Evolutionary conservation across 1,284 basidiomycete species (phyloP).

Genomic region (Trichosporon sp.): DNA sequence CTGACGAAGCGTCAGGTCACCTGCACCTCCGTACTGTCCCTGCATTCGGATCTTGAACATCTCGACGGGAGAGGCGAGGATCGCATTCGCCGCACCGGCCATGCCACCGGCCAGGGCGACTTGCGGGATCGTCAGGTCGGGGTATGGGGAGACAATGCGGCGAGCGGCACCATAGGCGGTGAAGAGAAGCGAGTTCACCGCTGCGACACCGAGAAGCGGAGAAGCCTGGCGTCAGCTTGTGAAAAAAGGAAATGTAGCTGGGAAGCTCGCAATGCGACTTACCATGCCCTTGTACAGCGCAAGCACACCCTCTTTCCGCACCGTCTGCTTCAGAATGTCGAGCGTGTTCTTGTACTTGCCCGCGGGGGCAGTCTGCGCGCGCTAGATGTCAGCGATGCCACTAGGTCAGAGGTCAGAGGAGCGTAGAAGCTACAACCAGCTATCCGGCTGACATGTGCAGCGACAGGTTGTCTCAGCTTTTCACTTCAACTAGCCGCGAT

Average conservation of each 20-base stretch:
- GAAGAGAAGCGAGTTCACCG: slow-evolving; percentile 92
- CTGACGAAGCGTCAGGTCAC: slow-evolving; percentile 67
- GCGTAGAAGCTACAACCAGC: background rate
- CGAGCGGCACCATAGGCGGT: slow-evolving; percentile 78
- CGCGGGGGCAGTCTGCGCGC: slow-evolving; percentile 51
- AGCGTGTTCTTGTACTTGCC: slow-evolving; percentile 76
- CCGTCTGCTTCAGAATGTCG: slow-evolving; percentile 75
- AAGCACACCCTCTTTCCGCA: slow-evolving; percentile 52
- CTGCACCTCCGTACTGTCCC: slow-evolving; percentile 56
- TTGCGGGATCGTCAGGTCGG: slow-evolving; percentile 69
- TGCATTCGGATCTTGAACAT: slow-evolving; percentile 85
- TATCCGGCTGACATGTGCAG: no score
- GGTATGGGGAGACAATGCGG: slow-evolving; percentile 79
- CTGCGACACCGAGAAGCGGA: slow-evolving; percentile 88
- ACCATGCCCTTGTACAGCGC: slow-evolving; percentile 11
- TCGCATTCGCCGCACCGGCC: slow-evolving; percentile 82
- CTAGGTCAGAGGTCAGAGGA: no score
- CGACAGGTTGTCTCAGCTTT: no score
- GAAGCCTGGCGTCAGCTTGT: slow-evolving; percentile 55
- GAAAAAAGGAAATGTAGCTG: no score
- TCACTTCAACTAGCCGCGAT: no score
- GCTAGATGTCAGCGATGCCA: slow-evolving; percentile 16
- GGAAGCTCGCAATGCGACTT: no score
- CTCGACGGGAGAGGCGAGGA: slow-evolving; percentile 76
- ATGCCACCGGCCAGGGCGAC: slow-evolving; percentile 79